Evolutionary conservation across 768 basidiomycete genomes (phyloP).

Genomic region (Podaxis rugospora): DNA sequence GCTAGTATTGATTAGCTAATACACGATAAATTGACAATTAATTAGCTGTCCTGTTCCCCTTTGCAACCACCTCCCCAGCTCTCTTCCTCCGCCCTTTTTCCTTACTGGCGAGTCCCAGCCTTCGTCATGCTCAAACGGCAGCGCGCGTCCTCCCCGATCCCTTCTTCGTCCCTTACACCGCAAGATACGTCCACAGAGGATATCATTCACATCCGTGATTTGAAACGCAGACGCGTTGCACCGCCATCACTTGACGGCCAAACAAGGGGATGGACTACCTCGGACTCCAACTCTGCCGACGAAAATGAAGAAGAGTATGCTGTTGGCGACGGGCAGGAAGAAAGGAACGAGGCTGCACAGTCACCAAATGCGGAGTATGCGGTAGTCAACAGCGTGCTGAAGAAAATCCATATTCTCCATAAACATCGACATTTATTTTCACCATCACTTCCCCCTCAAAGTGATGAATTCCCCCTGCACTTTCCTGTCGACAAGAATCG

Average conservation of each 20-base stretch:
- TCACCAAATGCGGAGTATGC: conserved; percentile 42
- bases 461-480: background rate
- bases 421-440: conserved; percentile 56
- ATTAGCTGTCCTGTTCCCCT: conserved; percentile 16
- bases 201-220: conserved; percentile 23
- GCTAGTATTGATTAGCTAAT: conserved; percentile 11
- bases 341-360: conserved; percentile 18
- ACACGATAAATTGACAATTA: conserved; percentile 7
- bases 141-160: conserved; percentile 40
- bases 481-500: conserved; percentile 4
- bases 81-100: conserved; percentile 4
- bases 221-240: conserved; percentile 51
- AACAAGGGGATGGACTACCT: conserved; percentile 39
- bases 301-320: conserved; percentile 30
- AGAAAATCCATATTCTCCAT: conserved; percentile 65
- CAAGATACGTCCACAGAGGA: conserved; percentile 23
- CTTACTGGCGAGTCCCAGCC: background rate
- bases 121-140: conserved; percentile 51
- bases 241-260: conserved; percentile 53
- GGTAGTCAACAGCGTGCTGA: conserved; percentile 58
- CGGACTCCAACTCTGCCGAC: conserved; percentile 20
- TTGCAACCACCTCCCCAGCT: conserved; percentile 16
- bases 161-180: conserved; percentile 10
- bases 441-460: conserved; percentile 15
- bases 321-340: conserved; percentile 19